Conservation (phyloP, 2,329 filamentous ascomycete genomes). For the Talaromyces amestolkiae region DNA sequence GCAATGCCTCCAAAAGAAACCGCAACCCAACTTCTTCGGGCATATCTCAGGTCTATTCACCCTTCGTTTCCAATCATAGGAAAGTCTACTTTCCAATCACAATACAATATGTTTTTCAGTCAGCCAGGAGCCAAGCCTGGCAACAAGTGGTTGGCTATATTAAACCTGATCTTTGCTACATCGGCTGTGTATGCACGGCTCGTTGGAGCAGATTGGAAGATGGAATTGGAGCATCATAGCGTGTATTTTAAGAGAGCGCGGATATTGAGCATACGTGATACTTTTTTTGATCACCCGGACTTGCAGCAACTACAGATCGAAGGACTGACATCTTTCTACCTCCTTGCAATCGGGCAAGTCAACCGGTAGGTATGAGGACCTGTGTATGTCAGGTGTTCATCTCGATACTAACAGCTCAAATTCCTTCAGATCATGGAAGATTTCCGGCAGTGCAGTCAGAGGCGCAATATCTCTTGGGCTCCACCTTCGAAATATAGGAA, state of each 20-base stretch:
- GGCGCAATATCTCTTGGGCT: conserved; percentile 43
- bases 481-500: conserved; percentile 42
- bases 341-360: conserved; percentile 42
- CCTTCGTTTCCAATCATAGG: conserved; percentile 46
- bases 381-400: not conserved
- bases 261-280: conserved; percentile 38
- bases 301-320: conserved; percentile 46
- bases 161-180: conserved; percentile 48
- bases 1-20: conserved; percentile 38
- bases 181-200: conserved; percentile 41
- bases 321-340: conserved; percentile 43
- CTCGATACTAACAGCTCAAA: not conserved
- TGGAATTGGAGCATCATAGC: conserved; percentile 39
- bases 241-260: conserved; percentile 44
- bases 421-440: conserved; percentile 40
- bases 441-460: conserved; percentile 42
- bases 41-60: conserved; percentile 44
- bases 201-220: conserved; percentile 36
- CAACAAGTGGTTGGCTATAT: conserved; percentile 43
- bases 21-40: conserved; percentile 41
- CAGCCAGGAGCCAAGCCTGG: conserved; percentile 36
- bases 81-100: conserved; percentile 40
- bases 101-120: conserved; percentile 41
- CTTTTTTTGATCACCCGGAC: conserved; percentile 43
- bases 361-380: conserved; percentile 36